Conservation (phyloP, 441 rosid species). For the Gossypium lobatum region DNA sequence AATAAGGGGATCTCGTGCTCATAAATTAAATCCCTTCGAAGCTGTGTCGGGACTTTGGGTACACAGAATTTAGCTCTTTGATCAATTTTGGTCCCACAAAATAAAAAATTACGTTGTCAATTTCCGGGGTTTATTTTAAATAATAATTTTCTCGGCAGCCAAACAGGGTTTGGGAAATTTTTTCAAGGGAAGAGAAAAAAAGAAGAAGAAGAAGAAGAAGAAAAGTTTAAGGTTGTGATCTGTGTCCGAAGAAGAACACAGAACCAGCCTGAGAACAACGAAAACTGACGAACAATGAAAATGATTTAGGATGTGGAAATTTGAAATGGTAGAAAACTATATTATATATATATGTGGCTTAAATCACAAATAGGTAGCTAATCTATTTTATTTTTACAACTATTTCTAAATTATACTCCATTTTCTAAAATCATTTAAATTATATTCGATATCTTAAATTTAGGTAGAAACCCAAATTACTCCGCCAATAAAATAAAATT, state of each 20-base stretch:
- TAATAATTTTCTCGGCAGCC: slow-evolving; percentile 4
- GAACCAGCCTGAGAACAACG: slow-evolving; percentile 6
- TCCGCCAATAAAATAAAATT: too few relatives aligned
- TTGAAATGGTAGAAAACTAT: background rate
- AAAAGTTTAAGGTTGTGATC: background rate
- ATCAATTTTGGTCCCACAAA: slow-evolving; percentile 31
- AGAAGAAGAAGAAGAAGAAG: too few relatives aligned
- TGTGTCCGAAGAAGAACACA: slow-evolving; percentile 6
- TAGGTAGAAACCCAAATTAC: too few relatives aligned
- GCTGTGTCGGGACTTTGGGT: slow-evolving; percentile 27
- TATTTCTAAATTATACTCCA: too few relatives aligned
- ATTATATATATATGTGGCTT: too few relatives aligned
- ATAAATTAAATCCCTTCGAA: slow-evolving; percentile 41
- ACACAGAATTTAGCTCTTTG: slow-evolving; percentile 22
- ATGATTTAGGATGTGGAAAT: background rate
- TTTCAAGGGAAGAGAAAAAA: background rate
- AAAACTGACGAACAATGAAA: background rate
- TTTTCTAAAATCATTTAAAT: too few relatives aligned
- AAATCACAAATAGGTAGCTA: too few relatives aligned
- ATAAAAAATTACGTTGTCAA: background rate
- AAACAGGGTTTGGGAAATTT: slow-evolving; percentile 6
- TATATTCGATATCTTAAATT: too few relatives aligned
- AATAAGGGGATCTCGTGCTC: slow-evolving; percentile 70
- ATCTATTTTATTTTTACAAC: too few relatives aligned
- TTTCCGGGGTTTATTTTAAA: background rate